These are phyloP conservation scores for Chenopodium formosanum DNA, from an alignment of 148 eudicot species.

Conservation along the genomic window DNA sequence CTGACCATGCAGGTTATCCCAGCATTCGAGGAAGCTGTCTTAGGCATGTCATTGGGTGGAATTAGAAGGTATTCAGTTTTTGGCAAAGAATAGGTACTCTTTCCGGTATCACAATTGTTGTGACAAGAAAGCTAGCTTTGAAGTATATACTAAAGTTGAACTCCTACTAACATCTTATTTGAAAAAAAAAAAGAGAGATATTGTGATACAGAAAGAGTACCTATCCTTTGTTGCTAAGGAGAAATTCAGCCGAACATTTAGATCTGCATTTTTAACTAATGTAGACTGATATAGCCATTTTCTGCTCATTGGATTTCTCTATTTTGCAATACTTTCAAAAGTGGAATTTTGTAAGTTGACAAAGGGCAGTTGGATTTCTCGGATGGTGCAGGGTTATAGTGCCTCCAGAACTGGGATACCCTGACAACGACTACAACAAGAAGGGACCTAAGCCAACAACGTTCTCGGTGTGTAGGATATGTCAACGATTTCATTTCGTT, in stretches of 20 bases:
- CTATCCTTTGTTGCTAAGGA: neutral
- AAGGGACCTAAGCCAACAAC: constrained; percentile 91
- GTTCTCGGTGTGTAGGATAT: constrained; percentile 61
- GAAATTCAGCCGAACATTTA: no score
- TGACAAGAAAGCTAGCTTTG: neutral
- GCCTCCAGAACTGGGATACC: constrained; percentile 96
- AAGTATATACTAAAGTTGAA: neutral
- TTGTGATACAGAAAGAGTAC: no score
- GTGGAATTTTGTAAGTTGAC: neutral
- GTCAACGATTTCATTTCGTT: constrained; percentile 5
- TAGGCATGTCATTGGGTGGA: constrained; percentile 85
- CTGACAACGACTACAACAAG: constrained; percentile 77
- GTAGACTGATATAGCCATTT: neutral
- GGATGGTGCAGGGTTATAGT: constrained; percentile 73
- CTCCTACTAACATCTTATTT: neutral
- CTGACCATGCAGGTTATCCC: constrained; percentile 72
- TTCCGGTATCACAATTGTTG: neutral
- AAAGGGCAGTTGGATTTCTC: neutral
- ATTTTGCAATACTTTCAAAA: neutral
- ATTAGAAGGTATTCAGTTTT: constrained; percentile 60
- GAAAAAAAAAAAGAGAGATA: no score
- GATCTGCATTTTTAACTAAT: no score
- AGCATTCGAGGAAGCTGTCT: constrained; percentile 94
- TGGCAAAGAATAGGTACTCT: neutral
- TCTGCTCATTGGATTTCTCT: neutral